Percentiles rank a stretch among this genome's conserved stretches.
phyloP scores from a whole-genome alignment of 148 eudicot species.

The Dysphania ambrosioides region DNA sequence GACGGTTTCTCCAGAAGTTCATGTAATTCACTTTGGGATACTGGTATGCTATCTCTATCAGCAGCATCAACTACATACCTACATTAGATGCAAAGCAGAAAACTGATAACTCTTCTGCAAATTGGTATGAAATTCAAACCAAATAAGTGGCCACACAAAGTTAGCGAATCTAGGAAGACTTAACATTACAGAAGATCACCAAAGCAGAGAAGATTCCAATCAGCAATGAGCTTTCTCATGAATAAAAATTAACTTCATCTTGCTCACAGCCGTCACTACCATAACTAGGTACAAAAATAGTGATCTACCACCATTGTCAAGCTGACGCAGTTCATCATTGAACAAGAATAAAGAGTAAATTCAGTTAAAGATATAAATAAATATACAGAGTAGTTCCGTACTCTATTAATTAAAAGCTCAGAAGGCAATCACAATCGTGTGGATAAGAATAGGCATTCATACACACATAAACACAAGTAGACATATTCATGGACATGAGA shows the following conservation, averaged over 20 bases:
- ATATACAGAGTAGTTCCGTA: not conserved
- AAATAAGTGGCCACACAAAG: not conserved
- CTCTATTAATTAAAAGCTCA: not conserved
- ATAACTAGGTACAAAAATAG: no score
- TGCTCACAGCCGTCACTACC: no score
- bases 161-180: not conserved
- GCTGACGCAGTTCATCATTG: not conserved
- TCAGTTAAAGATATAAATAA: not conserved
- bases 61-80: constrained; percentile 97
- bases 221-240: not conserved
- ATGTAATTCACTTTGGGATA: constrained; percentile 66
- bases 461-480: no score
- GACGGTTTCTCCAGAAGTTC: constrained; percentile 76
- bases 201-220: not conserved
- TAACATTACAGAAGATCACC: not conserved
- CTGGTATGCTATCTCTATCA: constrained; percentile 75
- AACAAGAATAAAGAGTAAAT: not conserved
- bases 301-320: not conserved
- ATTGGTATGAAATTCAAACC: not conserved
- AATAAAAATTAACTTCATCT: not conserved
- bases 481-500: no score
- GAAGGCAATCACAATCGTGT: not conserved
- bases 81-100: constrained; percentile 19
- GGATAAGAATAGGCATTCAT: not conserved
- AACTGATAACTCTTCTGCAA: not conserved